Evolutionary conservation across 73 alveolate species (phyloP), one percentile per base, ranked within the genome.

Genomic region (Stentor roeselii): DNA sequence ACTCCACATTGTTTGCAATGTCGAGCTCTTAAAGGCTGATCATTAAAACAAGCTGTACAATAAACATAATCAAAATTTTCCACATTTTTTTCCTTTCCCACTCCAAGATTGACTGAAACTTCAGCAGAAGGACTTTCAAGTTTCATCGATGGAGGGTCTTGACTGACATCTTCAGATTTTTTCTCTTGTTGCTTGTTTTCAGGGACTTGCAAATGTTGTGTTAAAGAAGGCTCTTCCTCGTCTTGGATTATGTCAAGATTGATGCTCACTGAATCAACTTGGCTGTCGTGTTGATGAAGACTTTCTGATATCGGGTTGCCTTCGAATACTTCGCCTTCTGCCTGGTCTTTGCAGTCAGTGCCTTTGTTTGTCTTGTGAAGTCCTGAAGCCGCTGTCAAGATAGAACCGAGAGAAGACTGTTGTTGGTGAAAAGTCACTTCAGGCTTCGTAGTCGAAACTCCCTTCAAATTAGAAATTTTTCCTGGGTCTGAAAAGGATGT

Each of bases 21-120:
- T 78, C 92, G 90, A 32, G 95, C 95, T 59, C 98, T 76, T 50
- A 94, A 36, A 0, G 98, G 98, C 60, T 92, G 87, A 75, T 94
- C 97, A 37, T 85, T 39, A 42, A 82, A 83, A 80, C 98, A 94
- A 32, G 60, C 87, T 34, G 97, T 90, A 83, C 98, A 94, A 83
- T 86, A 92, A 50, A 50, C 30, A 21, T 21, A 50, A 11, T 50
- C 67, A 21, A 50, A 50, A 11, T 50, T 50, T 11, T 50, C 67
- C 6, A 11, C 67, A 50, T 50, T 50, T 50, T 50, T 50, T 6
- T 50, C 67, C 21, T 50, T 50, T 11, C 21, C 67, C 21, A 21
- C 21, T n/a, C n/a, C n/a, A n/a, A n/a, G n/a, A n/a, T n/a, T n/a
- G n/a, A n/a, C n/a, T n/a, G n/a, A n/a, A n/a, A n/a, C n/a, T n/a